Evolutionary conservation across 306 rosid species (phyloP).

Genomic region (Heteromeles arbutifolia): DNA sequence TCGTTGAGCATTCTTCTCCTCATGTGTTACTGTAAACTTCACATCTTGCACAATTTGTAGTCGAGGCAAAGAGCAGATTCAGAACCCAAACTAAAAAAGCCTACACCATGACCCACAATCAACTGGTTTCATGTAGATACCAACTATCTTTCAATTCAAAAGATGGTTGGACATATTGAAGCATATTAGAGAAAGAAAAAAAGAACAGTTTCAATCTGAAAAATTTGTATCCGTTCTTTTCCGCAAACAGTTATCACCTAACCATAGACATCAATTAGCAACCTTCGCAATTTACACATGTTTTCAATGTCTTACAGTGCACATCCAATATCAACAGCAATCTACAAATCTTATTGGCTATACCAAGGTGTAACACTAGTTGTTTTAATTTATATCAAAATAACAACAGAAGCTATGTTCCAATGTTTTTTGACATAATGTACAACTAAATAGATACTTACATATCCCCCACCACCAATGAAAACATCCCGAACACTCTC

Average conservation of each 20-base stretch:
- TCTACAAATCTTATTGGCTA: background rate
- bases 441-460: constrained; percentile 41
- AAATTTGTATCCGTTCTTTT: background rate
- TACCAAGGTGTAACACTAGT: background rate
- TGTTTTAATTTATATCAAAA: background rate
- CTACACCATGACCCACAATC: background rate
- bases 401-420: background rate
- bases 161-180: background rate
- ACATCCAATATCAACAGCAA: background rate
- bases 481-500: constrained; percentile 95
- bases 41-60: constrained; percentile 83
- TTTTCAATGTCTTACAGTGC: background rate
- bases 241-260: background rate
- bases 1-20: no score
- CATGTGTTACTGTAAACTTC: constrained; percentile 89
- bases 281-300: background rate
- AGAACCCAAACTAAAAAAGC: background rate
- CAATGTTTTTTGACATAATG: background rate
- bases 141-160: background rate
- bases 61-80: constrained; percentile 9
- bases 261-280: background rate
- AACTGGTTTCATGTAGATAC: background rate
- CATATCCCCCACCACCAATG: constrained; percentile 84
- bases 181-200: background rate
- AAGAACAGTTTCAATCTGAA: background rate